phyloP scores from a whole-genome alignment of 768 basidiomycete genomes.

The Boletus bicolor region DNA sequence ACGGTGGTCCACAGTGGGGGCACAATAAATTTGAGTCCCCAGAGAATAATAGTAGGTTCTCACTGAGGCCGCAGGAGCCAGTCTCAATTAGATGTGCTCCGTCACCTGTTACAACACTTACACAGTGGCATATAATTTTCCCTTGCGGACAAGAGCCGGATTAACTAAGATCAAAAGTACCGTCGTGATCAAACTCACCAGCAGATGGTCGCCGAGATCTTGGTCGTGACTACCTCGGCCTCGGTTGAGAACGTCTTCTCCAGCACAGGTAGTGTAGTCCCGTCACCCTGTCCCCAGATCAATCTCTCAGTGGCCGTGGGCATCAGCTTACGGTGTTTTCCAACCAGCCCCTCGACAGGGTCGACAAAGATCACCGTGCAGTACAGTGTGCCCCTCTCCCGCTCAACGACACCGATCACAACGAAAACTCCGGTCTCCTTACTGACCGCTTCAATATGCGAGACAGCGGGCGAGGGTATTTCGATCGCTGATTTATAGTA shows the following conservation, averaged over 20 bases:
- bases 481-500: constrained; percentile 56
- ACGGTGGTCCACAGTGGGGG: constrained; percentile 62
- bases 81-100: background rate
- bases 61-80: constrained; percentile 35
- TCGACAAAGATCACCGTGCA: constrained; percentile 59
- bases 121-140: constrained; percentile 69
- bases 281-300: constrained; percentile 63
- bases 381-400: constrained; percentile 57
- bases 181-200: constrained; percentile 38
- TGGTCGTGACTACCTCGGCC: constrained; percentile 33
- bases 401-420: constrained; percentile 59
- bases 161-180: background rate
- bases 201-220: constrained; percentile 55
- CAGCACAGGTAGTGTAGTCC: constrained; percentile 49
- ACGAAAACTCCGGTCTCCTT: constrained; percentile 49
- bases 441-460: constrained; percentile 47
- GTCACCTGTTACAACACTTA: constrained; percentile 27
- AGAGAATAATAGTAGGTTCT: constrained; percentile 57
- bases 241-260: constrained; percentile 36
- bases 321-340: constrained; percentile 61
- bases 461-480: constrained; percentile 49
- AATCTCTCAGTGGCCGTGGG: constrained; percentile 60
- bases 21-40: constrained; percentile 61
- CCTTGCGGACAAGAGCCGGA: constrained; percentile 35
- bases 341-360: constrained; percentile 49